phyloP scores from a whole-genome alignment of 352 stramenopile genomes.

The Aphanomyces astaci region DNA sequence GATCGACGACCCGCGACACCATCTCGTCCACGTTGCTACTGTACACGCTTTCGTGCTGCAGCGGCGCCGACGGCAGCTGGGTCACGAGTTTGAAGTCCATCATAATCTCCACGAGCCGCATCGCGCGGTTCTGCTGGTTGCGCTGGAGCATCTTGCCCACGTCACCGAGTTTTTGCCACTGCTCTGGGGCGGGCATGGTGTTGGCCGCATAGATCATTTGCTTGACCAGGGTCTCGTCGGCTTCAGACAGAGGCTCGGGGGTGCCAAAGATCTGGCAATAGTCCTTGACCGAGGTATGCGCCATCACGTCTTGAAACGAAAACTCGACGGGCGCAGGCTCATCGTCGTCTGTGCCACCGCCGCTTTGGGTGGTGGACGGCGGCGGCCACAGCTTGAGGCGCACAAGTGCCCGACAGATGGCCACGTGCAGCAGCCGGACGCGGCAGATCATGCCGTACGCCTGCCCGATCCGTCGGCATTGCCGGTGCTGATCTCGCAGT shows the following conservation, averaged over 20 bases:
- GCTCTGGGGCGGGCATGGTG: neutral
- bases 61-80: neutral
- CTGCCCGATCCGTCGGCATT: conserved; percentile 61
- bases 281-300: conserved; percentile 52
- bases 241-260: conserved; percentile 49
- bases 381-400: conserved; percentile 15
- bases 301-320: conserved; percentile 57
- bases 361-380: too few relatives aligned
- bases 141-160: neutral
- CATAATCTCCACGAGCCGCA: conserved; percentile 54
- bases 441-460: conserved; percentile 68
- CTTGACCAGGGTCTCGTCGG: conserved; percentile 47
- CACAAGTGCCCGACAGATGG: conserved; percentile 48
- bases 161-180: neutral
- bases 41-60: conserved; percentile 5
- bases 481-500: conserved; percentile 50
- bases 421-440: conserved; percentile 50
- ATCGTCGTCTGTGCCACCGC: too few relatives aligned
- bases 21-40: conserved; percentile 7
- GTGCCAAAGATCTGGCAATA: conserved; percentile 69
- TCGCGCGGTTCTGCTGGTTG: conserved; percentile 36
- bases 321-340: conserved; percentile 26
- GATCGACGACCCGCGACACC: neutral
- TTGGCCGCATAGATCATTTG: neutral
- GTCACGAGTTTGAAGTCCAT: conserved; percentile 59